Evolutionary conservation across 768 basidiomycete species (phyloP).

Genomic region (Lactarius trivialis): DNA sequence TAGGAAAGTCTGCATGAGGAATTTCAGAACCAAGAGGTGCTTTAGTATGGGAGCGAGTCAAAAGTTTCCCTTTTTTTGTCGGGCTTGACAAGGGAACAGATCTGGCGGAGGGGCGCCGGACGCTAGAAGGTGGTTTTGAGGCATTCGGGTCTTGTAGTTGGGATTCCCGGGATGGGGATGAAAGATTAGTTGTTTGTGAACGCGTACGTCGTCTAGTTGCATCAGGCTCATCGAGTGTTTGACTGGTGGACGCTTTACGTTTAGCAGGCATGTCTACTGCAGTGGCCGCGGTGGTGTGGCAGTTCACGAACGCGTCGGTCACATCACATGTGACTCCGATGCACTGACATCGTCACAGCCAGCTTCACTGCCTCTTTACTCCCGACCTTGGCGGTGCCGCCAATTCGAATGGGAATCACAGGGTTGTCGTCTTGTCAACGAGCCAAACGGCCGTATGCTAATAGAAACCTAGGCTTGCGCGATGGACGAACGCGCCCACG

Average conservation of each 20-base stretch:
- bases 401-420: constrained; percentile 21
- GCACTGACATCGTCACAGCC: not conserved
- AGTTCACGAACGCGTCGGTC: constrained; percentile 1
- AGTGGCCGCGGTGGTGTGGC: no score
- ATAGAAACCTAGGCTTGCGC: constrained; percentile 47
- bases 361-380: not conserved
- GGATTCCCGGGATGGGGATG: constrained; percentile 4
- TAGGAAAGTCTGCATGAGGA: not conserved
- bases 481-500: constrained; percentile 79
- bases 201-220: constrained; percentile 23
- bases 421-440: constrained; percentile 10
- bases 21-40: not conserved
- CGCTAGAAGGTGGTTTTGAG: not conserved
- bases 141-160: not conserved
- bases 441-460: not conserved
- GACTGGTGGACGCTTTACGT: constrained; percentile 26
- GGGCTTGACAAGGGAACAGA: not conserved
- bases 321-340: constrained; percentile 3
- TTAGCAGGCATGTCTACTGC: constrained; percentile 29
- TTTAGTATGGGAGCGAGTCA: constrained; percentile 13
- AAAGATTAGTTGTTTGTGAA: constrained; percentile 6
- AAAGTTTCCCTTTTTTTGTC: constrained; percentile 3
- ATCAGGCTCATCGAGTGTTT: constrained; percentile 18
- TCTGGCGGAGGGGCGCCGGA: not conserved
- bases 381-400: not conserved